Evolutionary conservation across 768 basidiomycete species (phyloP).

Genomic region (Floccularia luteovirens): DNA sequence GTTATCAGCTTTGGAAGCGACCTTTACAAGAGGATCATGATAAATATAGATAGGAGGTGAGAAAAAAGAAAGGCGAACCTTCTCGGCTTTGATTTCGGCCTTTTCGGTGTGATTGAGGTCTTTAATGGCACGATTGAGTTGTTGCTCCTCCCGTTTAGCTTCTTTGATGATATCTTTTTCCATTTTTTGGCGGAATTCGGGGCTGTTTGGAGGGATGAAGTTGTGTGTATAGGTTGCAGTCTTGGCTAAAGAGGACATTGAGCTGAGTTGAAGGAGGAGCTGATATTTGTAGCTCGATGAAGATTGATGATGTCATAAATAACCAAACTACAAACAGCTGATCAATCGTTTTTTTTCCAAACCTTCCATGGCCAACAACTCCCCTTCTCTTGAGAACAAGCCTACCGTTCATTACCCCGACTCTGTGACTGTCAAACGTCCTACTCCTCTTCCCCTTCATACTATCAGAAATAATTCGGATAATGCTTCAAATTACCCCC

Average conservation of each 20-base stretch:
- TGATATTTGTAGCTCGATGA: no score
- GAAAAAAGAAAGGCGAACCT: conserved; percentile 35
- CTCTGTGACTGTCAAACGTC: conserved; percentile 24
- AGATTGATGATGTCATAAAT: no score
- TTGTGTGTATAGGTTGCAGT: no score
- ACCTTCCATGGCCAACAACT: conserved; percentile 6
- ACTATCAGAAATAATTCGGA: conserved; percentile 23
- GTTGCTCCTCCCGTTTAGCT: conserved; percentile 41
- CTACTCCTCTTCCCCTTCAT: conserved; percentile 15
- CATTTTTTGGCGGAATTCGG: conserved; percentile 19
- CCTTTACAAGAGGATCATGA: no score
- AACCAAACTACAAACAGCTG: background rate
- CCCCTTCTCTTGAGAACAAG: conserved; percentile 30
- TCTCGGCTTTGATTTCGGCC: conserved; percentile 39
- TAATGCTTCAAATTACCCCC: conserved; percentile 18
- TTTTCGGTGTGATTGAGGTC: conserved; percentile 49
- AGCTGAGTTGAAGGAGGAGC: no score
- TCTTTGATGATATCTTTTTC: conserved; percentile 42
- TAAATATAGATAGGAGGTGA: no score
- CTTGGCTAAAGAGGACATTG: no score
- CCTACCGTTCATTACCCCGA: conserved; percentile 50
- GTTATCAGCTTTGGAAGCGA: conserved; percentile 37
- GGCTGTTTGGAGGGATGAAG: conserved; percentile 1
- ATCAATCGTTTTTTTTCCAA: conserved; percentile 2
- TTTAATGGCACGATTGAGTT: conserved; percentile 44